Base-by-base conservation (phyloP, 345 rosid species). In the Salix udensis region DNA sequence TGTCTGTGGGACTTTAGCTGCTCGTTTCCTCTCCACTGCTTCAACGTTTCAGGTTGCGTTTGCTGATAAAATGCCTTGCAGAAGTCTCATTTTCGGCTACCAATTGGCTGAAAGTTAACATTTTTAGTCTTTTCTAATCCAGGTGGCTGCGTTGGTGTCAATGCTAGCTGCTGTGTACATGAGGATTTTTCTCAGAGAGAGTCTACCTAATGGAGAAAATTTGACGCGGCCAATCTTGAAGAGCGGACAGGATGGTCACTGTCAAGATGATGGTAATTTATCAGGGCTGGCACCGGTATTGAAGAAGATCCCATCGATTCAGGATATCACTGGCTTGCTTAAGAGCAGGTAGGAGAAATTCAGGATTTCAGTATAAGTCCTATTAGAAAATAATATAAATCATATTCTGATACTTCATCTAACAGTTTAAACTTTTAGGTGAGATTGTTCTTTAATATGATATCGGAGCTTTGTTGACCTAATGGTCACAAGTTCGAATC, bases 161-260 rank as follows among this genome's bases (percentile, higher is more conserved):
- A 85, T 91, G 79, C 66, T 85, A 75, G 93, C 88, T 2, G 68
- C 81, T 13, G 88, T 86, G 23, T 95, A 95, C 89, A 91, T 91
- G 98, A 90, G 97, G 81, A 37, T 89, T 77, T 93, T 93, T 68
- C 89, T 95, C 30, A 72, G 88, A 80, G 97, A 95, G 55, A 88
- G 78, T 53, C 30, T 76, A 24, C 74, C 71, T 1, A 68, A 76
- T 13, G 74, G 19, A 1, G 84, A 81, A 34, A 46, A 71, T 60
- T 83, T 86, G 67, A 65, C 77, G 4, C 86, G 65, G 77, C 96
- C 94, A n/a, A 84, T 93, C 69, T 48, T 91, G 58, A 84, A 82
- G 72, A 82, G 74, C 15, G 79, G 26, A 44, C 46, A 68, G 30
- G 77, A 75, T 10, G 78, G 53, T 31, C 70, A 10, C 65, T 24